phyloP scores from a whole-genome alignment of 1,284 basidiomycete species.

The Cutaneotrichosporon mucoides region DNA sequence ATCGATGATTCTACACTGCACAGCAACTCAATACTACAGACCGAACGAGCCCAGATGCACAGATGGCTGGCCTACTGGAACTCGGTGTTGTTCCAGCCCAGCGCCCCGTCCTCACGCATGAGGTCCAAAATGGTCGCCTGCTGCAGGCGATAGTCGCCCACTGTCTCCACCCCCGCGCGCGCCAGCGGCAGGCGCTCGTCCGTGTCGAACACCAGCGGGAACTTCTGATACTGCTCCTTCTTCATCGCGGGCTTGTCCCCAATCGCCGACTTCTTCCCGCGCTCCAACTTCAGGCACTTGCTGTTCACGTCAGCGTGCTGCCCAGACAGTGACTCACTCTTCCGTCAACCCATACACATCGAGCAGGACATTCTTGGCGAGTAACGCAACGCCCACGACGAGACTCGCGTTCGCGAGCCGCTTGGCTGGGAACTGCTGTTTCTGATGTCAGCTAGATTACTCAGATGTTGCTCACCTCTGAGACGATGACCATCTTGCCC shows the following conservation, averaged over 20 bases:
- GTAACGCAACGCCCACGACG: conserved; percentile 71
- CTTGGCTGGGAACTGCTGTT: conserved; percentile 26
- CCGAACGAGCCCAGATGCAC: no score
- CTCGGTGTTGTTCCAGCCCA: conserved; percentile 14
- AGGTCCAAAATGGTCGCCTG: conserved; percentile 32
- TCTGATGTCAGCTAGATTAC: background rate
- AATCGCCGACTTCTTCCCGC: conserved; percentile 77
- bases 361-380: conserved; percentile 79
- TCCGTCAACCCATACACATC: conserved; percentile 74
- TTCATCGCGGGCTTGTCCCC: conserved; percentile 74
- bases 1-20: no score
- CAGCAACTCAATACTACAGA: no score
- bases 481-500: conserved; percentile 24
- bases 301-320: conserved; percentile 49
- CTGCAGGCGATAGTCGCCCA: conserved; percentile 38
- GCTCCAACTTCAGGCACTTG: conserved; percentile 63
- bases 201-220: conserved; percentile 21
- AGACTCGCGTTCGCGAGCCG: conserved; percentile 56
- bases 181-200: conserved; percentile 25
- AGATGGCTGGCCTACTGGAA: no score
- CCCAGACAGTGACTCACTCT: conserved; percentile 57
- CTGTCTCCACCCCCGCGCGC: conserved; percentile 31
- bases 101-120: conserved; percentile 35
- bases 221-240: conserved; percentile 18
- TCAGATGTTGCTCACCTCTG: conserved; percentile 10